Conservation (phyloP, 768 basidiomycete species). For the Trametes villosa region DNA sequence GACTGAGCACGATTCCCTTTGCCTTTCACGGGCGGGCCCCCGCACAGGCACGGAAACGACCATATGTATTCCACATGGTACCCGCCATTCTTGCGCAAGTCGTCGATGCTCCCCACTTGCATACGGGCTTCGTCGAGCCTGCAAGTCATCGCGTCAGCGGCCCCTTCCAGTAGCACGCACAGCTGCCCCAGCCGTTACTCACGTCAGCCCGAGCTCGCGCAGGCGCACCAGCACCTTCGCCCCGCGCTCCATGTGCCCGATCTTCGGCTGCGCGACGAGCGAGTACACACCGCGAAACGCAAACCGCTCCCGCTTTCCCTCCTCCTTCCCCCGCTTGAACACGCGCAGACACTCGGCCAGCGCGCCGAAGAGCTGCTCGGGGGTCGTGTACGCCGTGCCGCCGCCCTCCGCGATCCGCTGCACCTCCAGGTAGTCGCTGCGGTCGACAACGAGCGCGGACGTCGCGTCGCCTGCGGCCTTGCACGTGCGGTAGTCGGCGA, state of each 20-base stretch:
- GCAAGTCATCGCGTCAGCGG: background rate
- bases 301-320: background rate
- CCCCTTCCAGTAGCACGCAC: too few relatives aligned
- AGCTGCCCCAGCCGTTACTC: background rate
- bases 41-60: constrained; percentile 12
- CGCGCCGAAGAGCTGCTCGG: constrained; percentile 6
- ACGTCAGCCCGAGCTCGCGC: constrained; percentile 6
- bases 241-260: background rate
- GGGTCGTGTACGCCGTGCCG: constrained; percentile 10
- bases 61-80: too few relatives aligned
- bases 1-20: background rate
- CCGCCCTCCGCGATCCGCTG: background rate
- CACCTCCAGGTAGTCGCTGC: background rate
- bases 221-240: background rate
- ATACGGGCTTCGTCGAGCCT: background rate
- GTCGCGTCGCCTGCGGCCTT: background rate
- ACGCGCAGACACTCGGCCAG: background rate
- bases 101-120: too few relatives aligned
- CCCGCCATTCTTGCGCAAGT: too few relatives aligned
- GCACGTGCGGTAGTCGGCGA: background rate
- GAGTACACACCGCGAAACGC: constrained; percentile 13
- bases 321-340: background rate
- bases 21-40: background rate
- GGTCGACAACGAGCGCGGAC: background rate
- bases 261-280: constrained; percentile 16